Conservation (phyloP, 345 rosid species). For the Laguncularia racemosa region DNA sequence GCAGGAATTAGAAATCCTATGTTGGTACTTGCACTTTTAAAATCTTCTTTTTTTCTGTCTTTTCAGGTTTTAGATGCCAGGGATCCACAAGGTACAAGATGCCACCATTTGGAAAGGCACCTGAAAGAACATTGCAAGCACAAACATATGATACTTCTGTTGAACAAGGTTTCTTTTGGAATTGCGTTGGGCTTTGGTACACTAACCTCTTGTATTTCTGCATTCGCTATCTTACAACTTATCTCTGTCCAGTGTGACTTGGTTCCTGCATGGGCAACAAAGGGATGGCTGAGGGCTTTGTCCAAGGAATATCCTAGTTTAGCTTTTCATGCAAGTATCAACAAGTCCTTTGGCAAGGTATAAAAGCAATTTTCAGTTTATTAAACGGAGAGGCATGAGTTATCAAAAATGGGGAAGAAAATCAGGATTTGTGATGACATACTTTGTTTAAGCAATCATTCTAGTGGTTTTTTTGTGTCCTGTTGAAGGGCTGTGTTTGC, state of each 20-base stretch:
- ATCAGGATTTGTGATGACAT: background rate
- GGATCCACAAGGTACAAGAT: constrained; percentile 92
- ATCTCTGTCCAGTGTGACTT: constrained; percentile 68
- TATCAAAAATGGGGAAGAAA: background rate
- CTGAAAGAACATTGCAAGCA: constrained; percentile 90
- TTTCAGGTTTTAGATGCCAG: constrained; percentile 95
- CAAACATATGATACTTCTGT: constrained; percentile 79
- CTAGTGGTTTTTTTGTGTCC: background rate
- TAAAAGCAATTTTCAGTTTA: too few relatives aligned
- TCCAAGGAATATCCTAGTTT: constrained; percentile 91
- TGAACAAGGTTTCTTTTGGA: constrained; percentile 63
- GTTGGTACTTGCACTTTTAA: too few relatives aligned
- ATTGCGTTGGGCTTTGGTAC: background rate
- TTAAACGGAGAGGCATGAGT: too few relatives aligned
- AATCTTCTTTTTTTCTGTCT: background rate
- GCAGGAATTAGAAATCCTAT: too few relatives aligned
- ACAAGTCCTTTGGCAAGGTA: constrained; percentile 95
- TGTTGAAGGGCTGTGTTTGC: too few relatives aligned
- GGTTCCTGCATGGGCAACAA: constrained; percentile 94
- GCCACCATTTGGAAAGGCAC: constrained; percentile 78
- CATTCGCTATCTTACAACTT: background rate
- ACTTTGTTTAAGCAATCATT: too few relatives aligned
- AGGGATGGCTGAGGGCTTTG: constrained; percentile 80
- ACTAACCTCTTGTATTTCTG: background rate
- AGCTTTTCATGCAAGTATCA: constrained; percentile 94